A percentile compares a stretch with the other conserved stretches of the same genome.
phyloP scores from a whole-genome alignment of 2,329 filamentous ascomycete species.

The Cladobotryum mycophilum region DNA sequence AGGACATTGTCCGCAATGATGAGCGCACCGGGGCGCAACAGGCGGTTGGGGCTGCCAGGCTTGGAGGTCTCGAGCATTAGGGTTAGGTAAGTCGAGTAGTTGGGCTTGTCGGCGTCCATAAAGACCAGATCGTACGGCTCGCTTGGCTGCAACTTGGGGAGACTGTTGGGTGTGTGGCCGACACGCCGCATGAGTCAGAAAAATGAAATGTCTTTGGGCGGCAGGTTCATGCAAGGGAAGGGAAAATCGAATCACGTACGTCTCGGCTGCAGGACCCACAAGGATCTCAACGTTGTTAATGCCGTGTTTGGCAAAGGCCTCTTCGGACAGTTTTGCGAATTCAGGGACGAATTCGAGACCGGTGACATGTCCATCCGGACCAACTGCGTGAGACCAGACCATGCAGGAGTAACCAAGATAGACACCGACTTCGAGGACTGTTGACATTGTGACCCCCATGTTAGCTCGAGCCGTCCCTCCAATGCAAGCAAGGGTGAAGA shows the following conservation, averaged over 20 bases:
- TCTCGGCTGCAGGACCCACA: constrained; percentile 35
- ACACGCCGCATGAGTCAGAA: neutral
- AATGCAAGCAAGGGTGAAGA: too few relatives aligned
- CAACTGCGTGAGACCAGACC: constrained; percentile 42
- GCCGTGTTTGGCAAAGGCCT: constrained; percentile 32
- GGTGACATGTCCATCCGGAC: constrained; percentile 35
- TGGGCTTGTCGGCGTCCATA: constrained; percentile 43
- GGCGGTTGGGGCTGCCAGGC: constrained; percentile 25
- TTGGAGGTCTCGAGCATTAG: constrained; percentile 34
- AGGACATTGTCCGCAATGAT: constrained; percentile 47
- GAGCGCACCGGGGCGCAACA: constrained; percentile 38
- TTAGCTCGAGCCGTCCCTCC: neutral
- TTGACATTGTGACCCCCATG: neutral
- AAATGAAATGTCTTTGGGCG: too few relatives aligned
- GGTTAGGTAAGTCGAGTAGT: constrained; percentile 38
- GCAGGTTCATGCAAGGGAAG: constrained; percentile 1
- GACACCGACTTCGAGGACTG: constrained; percentile 44
- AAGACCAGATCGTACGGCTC: constrained; percentile 43
- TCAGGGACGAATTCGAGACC: constrained; percentile 40
- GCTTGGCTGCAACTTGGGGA: constrained; percentile 13
- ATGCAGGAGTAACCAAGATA: constrained; percentile 44
- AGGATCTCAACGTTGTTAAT: constrained; percentile 37
- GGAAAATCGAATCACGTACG: constrained; percentile 28
- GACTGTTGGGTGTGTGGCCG: neutral
- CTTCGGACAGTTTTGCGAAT: constrained; percentile 36